A percentile compares a stretch with the other conserved stretches of the same genome.
These are phyloP conservation scores for Toxoplasma gondii DNA, from an alignment of 169 alveolate genomes.

Conservation along the genomic window DNA sequence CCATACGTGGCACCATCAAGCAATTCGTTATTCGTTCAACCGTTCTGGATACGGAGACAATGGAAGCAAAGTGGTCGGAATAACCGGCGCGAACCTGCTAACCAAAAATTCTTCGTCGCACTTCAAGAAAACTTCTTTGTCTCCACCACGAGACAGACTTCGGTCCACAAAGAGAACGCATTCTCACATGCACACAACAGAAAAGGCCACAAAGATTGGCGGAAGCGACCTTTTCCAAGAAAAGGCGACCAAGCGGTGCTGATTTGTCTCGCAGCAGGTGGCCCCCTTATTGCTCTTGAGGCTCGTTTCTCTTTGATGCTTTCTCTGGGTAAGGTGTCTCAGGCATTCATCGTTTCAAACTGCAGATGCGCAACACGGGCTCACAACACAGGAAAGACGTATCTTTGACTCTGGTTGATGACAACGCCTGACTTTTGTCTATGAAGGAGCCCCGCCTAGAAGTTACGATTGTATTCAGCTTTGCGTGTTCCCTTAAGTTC, in stretches of 20 bases:
- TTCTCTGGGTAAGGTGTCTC: background rate
- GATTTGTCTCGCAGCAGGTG: background rate
- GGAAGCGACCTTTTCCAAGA: background rate
- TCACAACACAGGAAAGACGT: no score
- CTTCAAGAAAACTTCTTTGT: background rate
- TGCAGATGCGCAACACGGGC: no score
- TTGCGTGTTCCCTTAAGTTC: no score
- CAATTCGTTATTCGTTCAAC: background rate
- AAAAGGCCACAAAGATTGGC: background rate
- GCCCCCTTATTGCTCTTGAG: background rate
- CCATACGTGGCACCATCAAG: constrained; percentile 15
- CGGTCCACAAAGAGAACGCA: background rate
- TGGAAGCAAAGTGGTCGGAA: background rate
- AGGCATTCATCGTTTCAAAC: no score
- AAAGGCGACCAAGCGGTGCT: background rate
- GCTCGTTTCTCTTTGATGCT: background rate
- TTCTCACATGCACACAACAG: background rate
- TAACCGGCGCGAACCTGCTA: background rate
- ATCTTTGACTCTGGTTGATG: no score
- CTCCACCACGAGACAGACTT: background rate
- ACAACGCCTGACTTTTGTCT: no score
- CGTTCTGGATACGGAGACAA: background rate
- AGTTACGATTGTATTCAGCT: no score
- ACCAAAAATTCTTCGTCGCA: background rate
- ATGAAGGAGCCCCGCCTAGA: no score